Evolutionary conservation across 169 alveolate species (phyloP).

Genomic region (Cryptosporidium baileyi): DNA sequence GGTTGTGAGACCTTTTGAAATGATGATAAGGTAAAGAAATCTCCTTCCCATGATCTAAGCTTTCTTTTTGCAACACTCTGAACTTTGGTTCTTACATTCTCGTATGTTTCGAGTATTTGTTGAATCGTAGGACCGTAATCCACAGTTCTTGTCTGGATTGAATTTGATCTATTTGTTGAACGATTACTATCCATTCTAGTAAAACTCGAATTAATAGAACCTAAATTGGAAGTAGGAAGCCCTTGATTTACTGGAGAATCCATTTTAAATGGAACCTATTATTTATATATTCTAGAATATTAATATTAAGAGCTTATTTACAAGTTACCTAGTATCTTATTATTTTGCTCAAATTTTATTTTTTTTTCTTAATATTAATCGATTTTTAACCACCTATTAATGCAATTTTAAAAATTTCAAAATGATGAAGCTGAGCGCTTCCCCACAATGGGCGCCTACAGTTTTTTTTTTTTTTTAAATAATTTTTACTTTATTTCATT

Average conservation of each 20-base stretch:
- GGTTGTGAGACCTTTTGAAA: constrained; percentile 65
- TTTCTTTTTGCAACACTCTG: constrained; percentile 44
- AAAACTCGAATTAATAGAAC: background rate
- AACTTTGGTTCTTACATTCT: background rate
- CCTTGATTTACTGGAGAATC: constrained; percentile 52
- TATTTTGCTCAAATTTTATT: too few species aligned
- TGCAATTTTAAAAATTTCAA: background rate
- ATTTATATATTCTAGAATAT: too few species aligned
- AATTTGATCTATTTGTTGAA: constrained; percentile 1
- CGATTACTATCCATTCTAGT: constrained; percentile 34
- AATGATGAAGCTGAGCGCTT: background rate
- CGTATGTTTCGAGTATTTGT: constrained; percentile 40
- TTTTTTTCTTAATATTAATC: background rate
- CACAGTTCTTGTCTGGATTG: background rate
- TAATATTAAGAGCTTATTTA: too few species aligned
- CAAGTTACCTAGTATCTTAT: too few species aligned
- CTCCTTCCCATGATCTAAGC: constrained; percentile 64
- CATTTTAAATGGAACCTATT: too few species aligned
- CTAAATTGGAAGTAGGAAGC: background rate
- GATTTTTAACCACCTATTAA: background rate
- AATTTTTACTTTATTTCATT: too few species aligned
- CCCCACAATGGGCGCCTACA: constrained; percentile 2
- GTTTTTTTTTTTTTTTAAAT: background rate
- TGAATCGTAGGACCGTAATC: constrained; percentile 51
- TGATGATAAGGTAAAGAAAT: constrained; percentile 46